Evolutionary conservation across 306 rosid species (phyloP).

Genomic region (Phaseolus lunatus): DNA sequence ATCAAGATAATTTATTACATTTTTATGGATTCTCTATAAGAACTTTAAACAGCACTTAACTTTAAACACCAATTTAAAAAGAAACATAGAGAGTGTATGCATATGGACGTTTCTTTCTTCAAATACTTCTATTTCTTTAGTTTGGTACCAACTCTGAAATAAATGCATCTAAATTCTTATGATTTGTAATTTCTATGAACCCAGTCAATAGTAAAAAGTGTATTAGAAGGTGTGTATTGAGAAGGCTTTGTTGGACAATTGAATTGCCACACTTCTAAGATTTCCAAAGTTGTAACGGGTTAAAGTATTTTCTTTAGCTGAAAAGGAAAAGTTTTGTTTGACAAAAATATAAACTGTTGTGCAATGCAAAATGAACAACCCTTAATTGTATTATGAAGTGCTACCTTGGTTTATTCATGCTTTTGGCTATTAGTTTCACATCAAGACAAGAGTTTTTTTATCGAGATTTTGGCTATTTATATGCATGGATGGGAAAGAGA

Average conservation of each 20-base stretch:
- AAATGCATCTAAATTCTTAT: constrained; percentile 1
- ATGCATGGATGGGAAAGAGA: no score
- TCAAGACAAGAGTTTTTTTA: neutral
- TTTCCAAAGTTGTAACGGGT: neutral
- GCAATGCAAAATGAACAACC: constrained; percentile 8
- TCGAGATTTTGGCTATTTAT: neutral
- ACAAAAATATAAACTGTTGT: neutral
- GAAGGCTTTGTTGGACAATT: neutral
- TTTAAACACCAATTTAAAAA: no score
- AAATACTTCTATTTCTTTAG: neutral
- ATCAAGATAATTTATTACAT: no score
- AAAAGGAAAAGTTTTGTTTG: neutral
- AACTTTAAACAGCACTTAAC: no score
- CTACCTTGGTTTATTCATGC: neutral
- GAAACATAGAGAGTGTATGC: neutral
- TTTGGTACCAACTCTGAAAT: neutral
- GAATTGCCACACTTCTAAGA: neutral
- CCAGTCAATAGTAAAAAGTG: no score
- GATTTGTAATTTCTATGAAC: neutral
- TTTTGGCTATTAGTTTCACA: neutral
- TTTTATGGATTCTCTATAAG: no score
- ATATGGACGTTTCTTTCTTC: neutral
- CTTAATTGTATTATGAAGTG: neutral
- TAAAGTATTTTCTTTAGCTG: neutral
- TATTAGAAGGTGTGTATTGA: neutral